phyloP scores from a whole-genome alignment of 768 basidiomycete species.

The Mycena capillaripes region DNA sequence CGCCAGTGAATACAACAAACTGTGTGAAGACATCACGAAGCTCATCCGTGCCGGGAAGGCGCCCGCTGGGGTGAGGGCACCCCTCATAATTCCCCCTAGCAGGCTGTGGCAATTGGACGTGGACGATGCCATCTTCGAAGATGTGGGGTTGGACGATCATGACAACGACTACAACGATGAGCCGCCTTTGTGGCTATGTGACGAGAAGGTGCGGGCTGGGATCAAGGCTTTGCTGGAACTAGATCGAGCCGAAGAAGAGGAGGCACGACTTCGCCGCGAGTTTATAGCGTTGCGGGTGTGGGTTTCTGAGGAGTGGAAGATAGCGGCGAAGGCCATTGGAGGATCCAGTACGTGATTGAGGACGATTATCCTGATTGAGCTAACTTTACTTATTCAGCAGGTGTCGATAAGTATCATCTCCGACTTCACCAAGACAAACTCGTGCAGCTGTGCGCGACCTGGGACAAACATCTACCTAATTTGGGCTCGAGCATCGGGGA shows the following conservation, averaged over 20 bases:
- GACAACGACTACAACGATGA: slow-evolving; percentile 8
- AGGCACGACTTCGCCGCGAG: slow-evolving; percentile 29
- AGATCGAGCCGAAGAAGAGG: slow-evolving; percentile 40
- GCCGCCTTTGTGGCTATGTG: slow-evolving; percentile 45
- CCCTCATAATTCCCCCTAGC: background rate
- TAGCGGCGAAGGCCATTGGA: background rate
- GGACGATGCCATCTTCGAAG: background rate
- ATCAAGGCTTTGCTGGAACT: slow-evolving; percentile 46
- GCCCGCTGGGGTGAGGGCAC: background rate
- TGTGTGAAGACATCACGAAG: background rate
- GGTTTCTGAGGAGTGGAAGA: slow-evolving; percentile 26
- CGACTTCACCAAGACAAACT: background rate
- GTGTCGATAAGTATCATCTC: background rate
- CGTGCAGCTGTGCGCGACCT: background rate
- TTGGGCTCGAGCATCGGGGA: background rate
- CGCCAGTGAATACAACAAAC: background rate
- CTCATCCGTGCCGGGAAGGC: background rate
- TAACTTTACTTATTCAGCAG: background rate
- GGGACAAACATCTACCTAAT: background rate
- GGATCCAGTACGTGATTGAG: background rate
- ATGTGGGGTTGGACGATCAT: slow-evolving; percentile 32
- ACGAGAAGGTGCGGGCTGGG: slow-evolving; percentile 42
- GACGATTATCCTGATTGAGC: background rate
- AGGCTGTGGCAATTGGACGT: slow-evolving; percentile 3
- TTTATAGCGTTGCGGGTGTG: slow-evolving; percentile 31